These are phyloP conservation scores for Conringia planisiliqua DNA, from an alignment of 345 rosid species.

Conservation along the genomic window DNA sequence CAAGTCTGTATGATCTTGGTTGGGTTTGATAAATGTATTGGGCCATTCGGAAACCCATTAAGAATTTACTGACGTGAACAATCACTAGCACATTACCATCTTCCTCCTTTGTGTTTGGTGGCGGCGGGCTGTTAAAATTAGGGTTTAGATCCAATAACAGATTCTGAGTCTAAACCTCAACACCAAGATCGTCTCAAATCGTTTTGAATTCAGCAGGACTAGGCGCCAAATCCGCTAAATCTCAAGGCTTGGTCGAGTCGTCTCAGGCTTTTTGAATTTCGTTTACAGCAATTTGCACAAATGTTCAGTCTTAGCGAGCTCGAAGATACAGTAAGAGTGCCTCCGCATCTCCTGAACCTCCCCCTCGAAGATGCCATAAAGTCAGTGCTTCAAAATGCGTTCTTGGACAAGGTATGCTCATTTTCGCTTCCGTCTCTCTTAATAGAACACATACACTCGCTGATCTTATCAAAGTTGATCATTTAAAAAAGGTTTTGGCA, in stretches of 20 bases:
- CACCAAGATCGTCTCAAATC: background rate
- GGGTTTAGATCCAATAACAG: background rate
- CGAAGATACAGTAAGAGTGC: slow-evolving; percentile 72
- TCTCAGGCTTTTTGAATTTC: background rate
- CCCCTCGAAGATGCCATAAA: slow-evolving; percentile 67
- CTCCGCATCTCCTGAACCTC: slow-evolving; percentile 65
- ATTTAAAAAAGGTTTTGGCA: slow-evolving; percentile 53
- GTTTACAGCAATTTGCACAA: background rate
- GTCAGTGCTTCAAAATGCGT: slow-evolving; percentile 54
- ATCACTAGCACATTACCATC: background rate
- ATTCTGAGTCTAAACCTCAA: background rate
- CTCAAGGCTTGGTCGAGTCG: background rate
- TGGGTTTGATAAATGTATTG: background rate
- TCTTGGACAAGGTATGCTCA: slow-evolving; percentile 69
- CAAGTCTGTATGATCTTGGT: background rate
- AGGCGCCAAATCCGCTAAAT: background rate
- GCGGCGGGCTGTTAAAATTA: background rate
- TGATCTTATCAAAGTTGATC: background rate
- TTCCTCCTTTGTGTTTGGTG: background rate
- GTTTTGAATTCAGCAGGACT: too few species aligned
- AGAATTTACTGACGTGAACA: background rate
- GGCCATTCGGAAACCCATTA: background rate
- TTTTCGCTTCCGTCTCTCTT: background rate
- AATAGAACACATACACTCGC: background rate
- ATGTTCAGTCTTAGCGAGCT: slow-evolving; percentile 81